phyloP scores from a whole-genome alignment of 441 rosid genomes.

The Gossypium aridum region DNA sequence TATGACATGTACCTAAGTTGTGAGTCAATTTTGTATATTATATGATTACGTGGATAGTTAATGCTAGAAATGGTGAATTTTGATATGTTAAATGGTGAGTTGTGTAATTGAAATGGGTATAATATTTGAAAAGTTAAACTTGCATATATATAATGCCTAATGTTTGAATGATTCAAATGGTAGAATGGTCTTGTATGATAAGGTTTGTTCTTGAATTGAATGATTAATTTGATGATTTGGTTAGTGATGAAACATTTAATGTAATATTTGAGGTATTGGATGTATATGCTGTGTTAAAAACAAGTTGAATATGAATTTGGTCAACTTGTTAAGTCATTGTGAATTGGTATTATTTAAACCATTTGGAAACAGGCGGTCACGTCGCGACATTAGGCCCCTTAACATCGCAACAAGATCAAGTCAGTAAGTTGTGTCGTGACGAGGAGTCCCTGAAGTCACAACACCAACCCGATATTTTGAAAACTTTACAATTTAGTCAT shows the following conservation, averaged over 20 bases:
- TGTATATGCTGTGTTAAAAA: too few relatives aligned
- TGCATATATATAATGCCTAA: background rate
- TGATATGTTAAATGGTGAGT: background rate
- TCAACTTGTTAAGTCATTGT: background rate
- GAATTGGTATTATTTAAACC: background rate
- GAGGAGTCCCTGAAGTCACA: background rate
- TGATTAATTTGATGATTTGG: background rate
- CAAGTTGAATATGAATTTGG: background rate
- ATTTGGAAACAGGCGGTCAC: background rate
- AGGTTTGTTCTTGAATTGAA: background rate
- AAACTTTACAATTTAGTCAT: background rate
- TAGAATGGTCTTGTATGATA: background rate
- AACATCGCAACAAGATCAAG: too few relatives aligned
- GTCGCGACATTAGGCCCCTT: too few relatives aligned
- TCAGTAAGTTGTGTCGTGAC: background rate
- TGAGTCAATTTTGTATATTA: background rate
- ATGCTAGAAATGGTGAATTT: background rate
- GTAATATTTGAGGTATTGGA: background rate
- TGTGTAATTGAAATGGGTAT: background rate
- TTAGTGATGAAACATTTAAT: background rate
- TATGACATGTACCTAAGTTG: background rate
- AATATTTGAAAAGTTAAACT: background rate
- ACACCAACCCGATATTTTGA: background rate
- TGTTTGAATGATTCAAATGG: background rate
- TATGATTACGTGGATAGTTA: background rate